Base-by-base conservation (phyloP, 257 asterid genomes). In the Leptodermis oblonga region DNA sequence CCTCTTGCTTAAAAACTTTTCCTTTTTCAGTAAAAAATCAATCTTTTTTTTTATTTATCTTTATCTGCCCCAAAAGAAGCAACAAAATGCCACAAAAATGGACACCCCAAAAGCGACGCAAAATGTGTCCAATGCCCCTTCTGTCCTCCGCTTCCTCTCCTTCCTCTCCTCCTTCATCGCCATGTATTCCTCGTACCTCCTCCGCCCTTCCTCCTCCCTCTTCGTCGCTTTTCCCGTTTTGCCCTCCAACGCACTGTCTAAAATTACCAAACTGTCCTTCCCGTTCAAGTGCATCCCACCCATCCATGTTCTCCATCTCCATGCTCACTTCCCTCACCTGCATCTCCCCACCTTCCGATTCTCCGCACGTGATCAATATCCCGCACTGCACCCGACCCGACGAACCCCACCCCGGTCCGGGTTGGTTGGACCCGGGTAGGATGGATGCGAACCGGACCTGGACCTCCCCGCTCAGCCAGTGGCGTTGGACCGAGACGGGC, bases 391-490 rank as follows among this genome's bases (percentile, higher is more conserved):
- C 95, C 46, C 68, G 78, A 52, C 82, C 39, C 23, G 28, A 52
- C 15, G 23, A 26, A 25, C 28, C 82, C 39, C 69, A 64, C 0
- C 59, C 17, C 36, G 72, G 49, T 0, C 59, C 63, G 18, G 14
- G 67, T 5, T 62, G 77, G 3, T 80, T 78, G 0, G 20, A 73
- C 42, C 22, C 18, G 46, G 80, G 42, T 17, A 85, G 77, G 73
- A 91, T 77, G 14, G 96, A 68, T 2, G 90, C 87, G 31, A 84
- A 89, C 61, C 81, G 73, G 14, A 79, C 85, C 69, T 86, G 96
- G 42, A 89, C 85, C 73, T 94, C 97, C 15, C 95, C 93, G 7
- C 90, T 86, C 79, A 91, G 52, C 99, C 97, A 91, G 77, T 88
- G 97, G n/a, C 89, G 88, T 28, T 86, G 88, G 46, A 83, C 85